Evolutionary conservation across 1,284 basidiomycete genomes (phyloP), one percentile per base, ranked within the genome.

Genomic region (Ustilago bromivora): DNA sequence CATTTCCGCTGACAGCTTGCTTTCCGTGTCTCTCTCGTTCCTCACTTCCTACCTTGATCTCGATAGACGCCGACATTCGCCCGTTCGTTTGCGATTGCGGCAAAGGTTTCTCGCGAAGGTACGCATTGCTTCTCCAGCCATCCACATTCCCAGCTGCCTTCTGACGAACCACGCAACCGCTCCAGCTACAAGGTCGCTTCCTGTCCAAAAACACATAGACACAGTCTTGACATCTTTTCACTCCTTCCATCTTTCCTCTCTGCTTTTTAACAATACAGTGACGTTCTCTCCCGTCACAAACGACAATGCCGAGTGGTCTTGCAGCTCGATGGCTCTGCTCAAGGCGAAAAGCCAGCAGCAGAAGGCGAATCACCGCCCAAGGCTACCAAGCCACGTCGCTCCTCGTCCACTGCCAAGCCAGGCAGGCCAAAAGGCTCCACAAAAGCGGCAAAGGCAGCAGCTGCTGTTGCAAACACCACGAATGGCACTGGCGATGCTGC

Each of bases 71-170:
- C 41, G 84, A 85, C 57, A 84, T 84, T 38, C 80, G 84, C 12
- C 84, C 84, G 0, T 85, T 85, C 52, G 77, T 84, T 19, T 85
- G 84, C 63, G 81, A 83, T 19, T 85, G 84, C 55, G 83, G 83
- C 15, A 85, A 85, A 62, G 80, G 83, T 40, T 85, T 85, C 66
- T 84, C 84, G 8, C 66, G 84, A 55, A 84, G 78, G 79, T 80
- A 65, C 60, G 76, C 43, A 54, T 54, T 43, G 13, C 13, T 23
- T 1, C 35, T 57, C 47, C 19, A 52, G 19, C 23, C 49, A 12
- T 34, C 31, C 23, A 28, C 3, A 31, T 52, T 23, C 10, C 13
- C 13, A 13, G 36, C 13, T 38, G 36, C 36, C 9, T 13, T 38
- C 13, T 38, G 36, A 38, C 36, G 2, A 38, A 13, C 13, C 7